Evolutionary conservation across 139 green algal genomes (phyloP).

Genomic region (Edaphochlamys debaryana): DNA sequence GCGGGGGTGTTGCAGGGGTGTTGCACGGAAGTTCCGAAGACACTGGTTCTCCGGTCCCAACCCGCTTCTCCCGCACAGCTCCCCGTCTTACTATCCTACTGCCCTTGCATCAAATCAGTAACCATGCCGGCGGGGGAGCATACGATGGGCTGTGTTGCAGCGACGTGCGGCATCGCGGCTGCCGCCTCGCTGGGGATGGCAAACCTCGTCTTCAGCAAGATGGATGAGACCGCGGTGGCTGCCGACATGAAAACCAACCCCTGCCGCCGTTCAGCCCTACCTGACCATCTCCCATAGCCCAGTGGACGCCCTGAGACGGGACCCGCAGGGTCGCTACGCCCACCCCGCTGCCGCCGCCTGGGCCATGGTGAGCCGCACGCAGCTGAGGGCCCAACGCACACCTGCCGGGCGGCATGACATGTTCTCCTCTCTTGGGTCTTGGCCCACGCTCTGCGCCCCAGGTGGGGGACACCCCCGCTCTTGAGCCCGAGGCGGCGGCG

Average conservation of each 20-base stretch:
- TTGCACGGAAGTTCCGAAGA: too few species aligned
- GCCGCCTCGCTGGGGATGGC: not conserved
- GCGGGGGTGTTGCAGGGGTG: too few species aligned
- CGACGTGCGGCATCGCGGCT: not conserved
- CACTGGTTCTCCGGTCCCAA: too few species aligned
- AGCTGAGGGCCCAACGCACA: not conserved
- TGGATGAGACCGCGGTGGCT: not conserved
- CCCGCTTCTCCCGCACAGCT: too few species aligned
- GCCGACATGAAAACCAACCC: not conserved
- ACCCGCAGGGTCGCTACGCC: not conserved
- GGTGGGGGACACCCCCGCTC: not conserved
- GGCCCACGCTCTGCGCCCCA: not conserved
- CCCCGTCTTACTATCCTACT: too few species aligned
- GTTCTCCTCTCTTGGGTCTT: not conserved
- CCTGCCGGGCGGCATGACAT: too few species aligned
- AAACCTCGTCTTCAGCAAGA: not conserved
- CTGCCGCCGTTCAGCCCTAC: too few species aligned
- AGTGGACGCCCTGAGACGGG: not conserved
- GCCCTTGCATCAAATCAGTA: too few species aligned
- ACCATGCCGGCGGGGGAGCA: too few species aligned
- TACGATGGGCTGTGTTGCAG: not conserved
- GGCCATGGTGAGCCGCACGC: not conserved
- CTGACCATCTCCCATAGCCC: too few species aligned
- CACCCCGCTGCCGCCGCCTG: constrained; percentile 11
- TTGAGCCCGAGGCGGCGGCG: constrained; percentile 18